Evolutionary conservation across 1,139 yeast genomes (phyloP).

Genomic region (Candida glucosophila): DNA sequence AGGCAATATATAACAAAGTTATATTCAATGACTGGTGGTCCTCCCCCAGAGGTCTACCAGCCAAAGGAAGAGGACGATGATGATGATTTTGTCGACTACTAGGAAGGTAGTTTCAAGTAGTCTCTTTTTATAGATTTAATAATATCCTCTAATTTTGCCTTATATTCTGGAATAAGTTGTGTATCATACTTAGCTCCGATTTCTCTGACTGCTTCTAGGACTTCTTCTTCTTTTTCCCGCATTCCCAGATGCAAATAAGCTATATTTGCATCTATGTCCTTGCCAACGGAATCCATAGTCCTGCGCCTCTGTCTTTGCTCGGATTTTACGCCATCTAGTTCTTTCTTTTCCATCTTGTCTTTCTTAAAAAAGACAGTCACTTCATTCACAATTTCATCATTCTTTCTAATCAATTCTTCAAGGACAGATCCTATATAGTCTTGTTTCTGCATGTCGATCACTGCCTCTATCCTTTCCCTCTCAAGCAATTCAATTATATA

Average conservation of each 20-base stretch:
- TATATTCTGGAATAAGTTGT: constrained; percentile 9
- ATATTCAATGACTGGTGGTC: constrained; percentile 31
- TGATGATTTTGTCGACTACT: too few relatives aligned
- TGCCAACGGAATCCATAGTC: constrained; percentile 7
- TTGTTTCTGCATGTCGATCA: constrained; percentile 38
- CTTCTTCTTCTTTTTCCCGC: constrained; percentile 5
- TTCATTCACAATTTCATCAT: constrained; percentile 30
- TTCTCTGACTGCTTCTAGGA: constrained; percentile 5
- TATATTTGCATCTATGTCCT: constrained; percentile 10
- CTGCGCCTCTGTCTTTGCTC: constrained; percentile 8
- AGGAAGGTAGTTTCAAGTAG: too few relatives aligned
- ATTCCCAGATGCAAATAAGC: constrained; percentile 7
- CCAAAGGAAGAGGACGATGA: too few relatives aligned
- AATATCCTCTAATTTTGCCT: constrained; percentile 13
- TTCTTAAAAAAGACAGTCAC: constrained; percentile 29
- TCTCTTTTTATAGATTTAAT: constrained; percentile 13
- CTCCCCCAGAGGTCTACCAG: too few relatives aligned
- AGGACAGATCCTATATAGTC: constrained; percentile 29
- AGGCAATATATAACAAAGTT: constrained; percentile 29
- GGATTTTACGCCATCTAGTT: constrained; percentile 3
- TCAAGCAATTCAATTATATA: constrained; percentile 17
- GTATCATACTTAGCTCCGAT: constrained; percentile 4
- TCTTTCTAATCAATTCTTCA: constrained; percentile 26
- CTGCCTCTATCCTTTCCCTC: constrained; percentile 23
- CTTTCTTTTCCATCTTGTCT: constrained; percentile 11